Conservation (phyloP, 2,329 filamentous ascomycete species). For the Xylariaceae sp. region DNA sequence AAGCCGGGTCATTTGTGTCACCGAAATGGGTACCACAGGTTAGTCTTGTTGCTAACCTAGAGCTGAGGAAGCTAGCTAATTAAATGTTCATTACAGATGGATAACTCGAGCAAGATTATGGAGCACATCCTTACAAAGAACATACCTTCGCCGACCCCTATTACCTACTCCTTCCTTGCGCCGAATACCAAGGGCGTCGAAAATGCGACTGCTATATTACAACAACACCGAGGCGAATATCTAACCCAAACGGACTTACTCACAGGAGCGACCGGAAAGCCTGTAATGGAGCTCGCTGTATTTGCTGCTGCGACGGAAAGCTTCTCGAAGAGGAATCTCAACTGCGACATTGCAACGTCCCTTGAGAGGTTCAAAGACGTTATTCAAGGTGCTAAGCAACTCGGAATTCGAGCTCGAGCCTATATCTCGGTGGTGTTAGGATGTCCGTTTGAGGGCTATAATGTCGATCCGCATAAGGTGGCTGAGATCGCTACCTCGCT, state of each 20-base stretch:
- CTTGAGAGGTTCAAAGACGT: constrained; percentile 73
- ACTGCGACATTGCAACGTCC: constrained; percentile 78
- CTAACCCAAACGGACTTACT: constrained; percentile 56
- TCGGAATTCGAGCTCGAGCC: constrained; percentile 72
- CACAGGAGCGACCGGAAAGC: constrained; percentile 48
- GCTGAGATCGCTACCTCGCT: constrained; percentile 71
- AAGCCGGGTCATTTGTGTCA: constrained; percentile 71
- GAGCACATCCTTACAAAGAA: constrained; percentile 67
- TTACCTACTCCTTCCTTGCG: constrained; percentile 81
- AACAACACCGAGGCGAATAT: constrained; percentile 55
- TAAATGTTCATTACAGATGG: constrained; percentile 64
- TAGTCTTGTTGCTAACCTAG: constrained; percentile 8
- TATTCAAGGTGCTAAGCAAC: constrained; percentile 69
- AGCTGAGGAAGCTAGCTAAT: constrained; percentile 17
- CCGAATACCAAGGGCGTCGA: constrained; percentile 77
- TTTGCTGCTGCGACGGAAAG: constrained; percentile 83
- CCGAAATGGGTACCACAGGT: constrained; percentile 73
- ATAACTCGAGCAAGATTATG: constrained; percentile 76
- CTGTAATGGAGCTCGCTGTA: constrained; percentile 73
- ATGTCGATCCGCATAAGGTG: constrained; percentile 67
- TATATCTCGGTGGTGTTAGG: constrained; percentile 83
- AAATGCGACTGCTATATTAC: constrained; percentile 62
- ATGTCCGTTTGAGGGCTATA: constrained; percentile 75
- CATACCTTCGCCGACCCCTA: constrained; percentile 57
- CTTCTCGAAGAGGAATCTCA: constrained; percentile 82